These are phyloP conservation scores for Talaromyces sp. DNA, from an alignment of 2,329 filamentous ascomycete species.

Conservation along the genomic window DNA sequence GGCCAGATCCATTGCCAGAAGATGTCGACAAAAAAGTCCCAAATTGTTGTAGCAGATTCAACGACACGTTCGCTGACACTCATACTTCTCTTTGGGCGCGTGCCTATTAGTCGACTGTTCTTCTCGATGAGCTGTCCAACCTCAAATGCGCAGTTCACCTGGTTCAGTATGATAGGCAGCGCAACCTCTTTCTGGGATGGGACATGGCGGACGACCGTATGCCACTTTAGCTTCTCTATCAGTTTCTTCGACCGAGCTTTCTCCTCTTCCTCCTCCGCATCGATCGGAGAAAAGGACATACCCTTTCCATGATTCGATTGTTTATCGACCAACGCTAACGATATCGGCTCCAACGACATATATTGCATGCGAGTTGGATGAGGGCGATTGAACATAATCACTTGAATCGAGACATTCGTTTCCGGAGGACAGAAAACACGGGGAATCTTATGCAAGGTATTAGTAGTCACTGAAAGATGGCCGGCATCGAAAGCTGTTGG, in stretches of 20 bases:
- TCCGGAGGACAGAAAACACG: slow-evolving; percentile 65
- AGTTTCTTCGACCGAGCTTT: slow-evolving; percentile 64
- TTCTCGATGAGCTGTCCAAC: slow-evolving; percentile 80
- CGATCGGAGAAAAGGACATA: slow-evolving; percentile 50
- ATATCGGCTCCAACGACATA: slow-evolving; percentile 84
- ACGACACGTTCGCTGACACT: slow-evolving; percentile 94
- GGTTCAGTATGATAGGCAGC: slow-evolving; percentile 77
- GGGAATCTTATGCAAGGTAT: slow-evolving; percentile 56
- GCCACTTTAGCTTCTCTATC: slow-evolving; percentile 81
- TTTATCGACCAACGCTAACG: slow-evolving; percentile 78
- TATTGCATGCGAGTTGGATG: slow-evolving; percentile 91
- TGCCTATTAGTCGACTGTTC: slow-evolving; percentile 81
- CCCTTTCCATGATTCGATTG: slow-evolving; percentile 36
- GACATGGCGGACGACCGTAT: slow-evolving; percentile 74
- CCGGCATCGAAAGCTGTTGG: slow-evolving; percentile 59
- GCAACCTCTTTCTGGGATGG: slow-evolving; percentile 80
- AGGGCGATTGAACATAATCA: slow-evolving; percentile 85
- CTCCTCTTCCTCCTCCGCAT: slow-evolving; percentile 69
- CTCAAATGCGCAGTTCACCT: slow-evolving; percentile 95
- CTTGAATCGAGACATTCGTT: slow-evolving; percentile 70
- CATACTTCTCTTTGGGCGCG: slow-evolving; percentile 74
- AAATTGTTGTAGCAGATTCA: slow-evolving; percentile 83
- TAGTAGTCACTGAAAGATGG: slow-evolving; percentile 62
- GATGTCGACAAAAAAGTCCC: slow-evolving; percentile 70
- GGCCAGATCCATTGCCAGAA: slow-evolving; percentile 76